Base-by-base conservation (phyloP, 495 filamentous ascomycete genomes). In the Symbiotaphrina buchneri region DNA sequence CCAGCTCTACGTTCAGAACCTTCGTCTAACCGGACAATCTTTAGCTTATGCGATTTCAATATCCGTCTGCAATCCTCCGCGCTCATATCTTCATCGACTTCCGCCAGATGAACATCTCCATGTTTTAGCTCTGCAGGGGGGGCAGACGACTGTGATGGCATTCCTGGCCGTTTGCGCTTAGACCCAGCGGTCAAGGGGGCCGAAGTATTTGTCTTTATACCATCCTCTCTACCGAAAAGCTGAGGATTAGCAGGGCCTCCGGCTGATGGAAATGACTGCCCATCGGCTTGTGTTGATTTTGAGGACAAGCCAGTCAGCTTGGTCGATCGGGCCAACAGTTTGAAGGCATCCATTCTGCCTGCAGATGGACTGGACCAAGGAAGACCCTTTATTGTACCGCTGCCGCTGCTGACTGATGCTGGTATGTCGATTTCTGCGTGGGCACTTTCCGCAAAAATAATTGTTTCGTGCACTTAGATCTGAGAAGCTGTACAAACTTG, bases 41-140 rank as follows among this genome's bases (percentile, higher is more conserved):
- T 95, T 38, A 95, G 58, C 41, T 84, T 77, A 47, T 97, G 82
- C 21, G 67, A 65, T 35, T 71, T 71, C 28, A 95, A 46, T n/a
- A 83, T 56, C 31, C 68, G 67, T 33, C 70, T 65, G 30, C 77
- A 68, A 36, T 85, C 70, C 31, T 73, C 71, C 41, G 73, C 63
- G 34, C 56, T 59, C 8, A 65, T 49, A 14, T 16, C 5, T 3
- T 32, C 11, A 3, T 18, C 32, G 14, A 19, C 13, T 16, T 15
- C 18, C 25, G n/a, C 24, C 14, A n/a, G n/a, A n/a, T 11, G 18
- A 18, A 13, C 11, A 4, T 30, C 25, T 23, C 18, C 5, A 5
- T 36, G 32, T 49, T 42, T 10, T 41, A 46, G n/a, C n/a, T n/a
- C n/a, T n/a, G n/a, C n/a, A n/a, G n/a, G n/a, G n/a, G n/a, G n/a